A percentile compares a stretch with the other conserved stretches of the same genome.
These are phyloP conservation scores for Serendipita sp. DNA, from an alignment of 1,284 basidiomycete genomes.

Conservation along the genomic window DNA sequence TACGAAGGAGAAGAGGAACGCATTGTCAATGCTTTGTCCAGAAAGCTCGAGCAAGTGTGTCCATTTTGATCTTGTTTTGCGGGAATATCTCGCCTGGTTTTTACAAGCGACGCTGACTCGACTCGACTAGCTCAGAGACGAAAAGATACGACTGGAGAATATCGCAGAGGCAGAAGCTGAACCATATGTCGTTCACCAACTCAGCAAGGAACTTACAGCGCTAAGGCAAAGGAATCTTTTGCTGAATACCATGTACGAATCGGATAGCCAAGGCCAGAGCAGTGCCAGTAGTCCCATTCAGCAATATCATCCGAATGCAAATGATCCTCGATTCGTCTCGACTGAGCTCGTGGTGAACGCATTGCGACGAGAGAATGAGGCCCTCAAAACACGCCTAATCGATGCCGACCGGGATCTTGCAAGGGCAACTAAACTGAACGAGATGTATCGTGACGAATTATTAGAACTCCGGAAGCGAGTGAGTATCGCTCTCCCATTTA, in stretches of 20 bases:
- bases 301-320: slow-evolving; percentile 9
- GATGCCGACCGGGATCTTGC: slow-evolving; percentile 63
- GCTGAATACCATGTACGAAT: slow-evolving; percentile 4
- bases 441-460: slow-evolving; percentile 66
- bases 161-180: slow-evolving; percentile 66
- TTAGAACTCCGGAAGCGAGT: slow-evolving; percentile 61
- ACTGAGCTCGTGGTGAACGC: slow-evolving; percentile 54
- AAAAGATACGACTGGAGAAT: slow-evolving; percentile 72
- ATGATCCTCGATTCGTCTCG: slow-evolving; percentile 35
- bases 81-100: slow-evolving; percentile 10
- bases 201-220: slow-evolving; percentile 54
- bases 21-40: slow-evolving; percentile 63
- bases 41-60: slow-evolving; percentile 64
- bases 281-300: not conserved
- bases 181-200: slow-evolving; percentile 50
- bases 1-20: slow-evolving; percentile 79
- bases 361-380: slow-evolving; percentile 61
- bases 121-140: slow-evolving; percentile 46
- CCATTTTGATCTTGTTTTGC: slow-evolving; percentile 6
- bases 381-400: slow-evolving; percentile 43
- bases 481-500: slow-evolving; percentile 22
- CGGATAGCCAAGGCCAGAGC: slow-evolving; percentile 9
- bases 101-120: not conserved
- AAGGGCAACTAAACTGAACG: slow-evolving; percentile 54
- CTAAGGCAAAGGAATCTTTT: slow-evolving; percentile 36